Evolutionary conservation across 2,329 filamentous ascomycete species (phyloP).

Genomic region (Epichloe gansuensis): DNA sequence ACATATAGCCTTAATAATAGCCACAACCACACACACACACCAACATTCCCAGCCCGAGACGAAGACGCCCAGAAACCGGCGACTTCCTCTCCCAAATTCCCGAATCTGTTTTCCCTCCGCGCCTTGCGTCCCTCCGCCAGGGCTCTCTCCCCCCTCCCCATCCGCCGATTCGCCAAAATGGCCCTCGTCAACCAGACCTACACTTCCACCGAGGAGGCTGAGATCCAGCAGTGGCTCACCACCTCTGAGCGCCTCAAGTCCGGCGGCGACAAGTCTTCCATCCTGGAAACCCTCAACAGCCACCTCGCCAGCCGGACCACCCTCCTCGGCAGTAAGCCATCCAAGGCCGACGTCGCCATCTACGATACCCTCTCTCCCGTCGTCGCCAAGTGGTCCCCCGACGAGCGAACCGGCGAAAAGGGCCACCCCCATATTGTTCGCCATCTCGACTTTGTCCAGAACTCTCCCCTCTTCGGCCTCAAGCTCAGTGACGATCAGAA

Average conservation of each 20-base stretch:
- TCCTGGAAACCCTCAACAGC: conserved; percentile 68
- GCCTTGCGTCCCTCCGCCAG: conserved; percentile 18
- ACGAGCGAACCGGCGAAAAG: conserved; percentile 80
- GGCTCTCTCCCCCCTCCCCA: conserved; percentile 24
- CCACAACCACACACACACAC: neutral
- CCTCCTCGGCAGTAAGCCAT: conserved; percentile 78
- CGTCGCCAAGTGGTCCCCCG: conserved; percentile 66
- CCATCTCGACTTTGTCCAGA: conserved; percentile 89
- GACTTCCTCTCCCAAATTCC: conserved; percentile 1
- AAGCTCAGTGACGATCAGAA: conserved; percentile 60
- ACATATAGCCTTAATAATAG: no score
- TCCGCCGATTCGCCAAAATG: conserved; percentile 39
- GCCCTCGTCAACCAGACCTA: conserved; percentile 57
- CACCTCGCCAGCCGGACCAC: conserved; percentile 84
- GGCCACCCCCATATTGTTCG: conserved; percentile 87
- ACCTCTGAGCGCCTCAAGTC: conserved; percentile 54
- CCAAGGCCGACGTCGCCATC: conserved; percentile 71
- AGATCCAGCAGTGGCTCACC: conserved; percentile 81
- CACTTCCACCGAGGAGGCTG: conserved; percentile 65
- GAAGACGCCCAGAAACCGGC: neutral
- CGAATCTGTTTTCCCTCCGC: conserved; percentile 34
- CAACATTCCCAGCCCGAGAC: conserved; percentile 4
- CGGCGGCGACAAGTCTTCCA: conserved; percentile 47
- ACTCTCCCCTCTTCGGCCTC: conserved; percentile 62
- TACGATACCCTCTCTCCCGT: conserved; percentile 67